Evolutionary conservation across 1,284 basidiomycete genomes (phyloP), one percentile per base, ranked within the genome.

Genomic region (Cerioporus squamosus): DNA sequence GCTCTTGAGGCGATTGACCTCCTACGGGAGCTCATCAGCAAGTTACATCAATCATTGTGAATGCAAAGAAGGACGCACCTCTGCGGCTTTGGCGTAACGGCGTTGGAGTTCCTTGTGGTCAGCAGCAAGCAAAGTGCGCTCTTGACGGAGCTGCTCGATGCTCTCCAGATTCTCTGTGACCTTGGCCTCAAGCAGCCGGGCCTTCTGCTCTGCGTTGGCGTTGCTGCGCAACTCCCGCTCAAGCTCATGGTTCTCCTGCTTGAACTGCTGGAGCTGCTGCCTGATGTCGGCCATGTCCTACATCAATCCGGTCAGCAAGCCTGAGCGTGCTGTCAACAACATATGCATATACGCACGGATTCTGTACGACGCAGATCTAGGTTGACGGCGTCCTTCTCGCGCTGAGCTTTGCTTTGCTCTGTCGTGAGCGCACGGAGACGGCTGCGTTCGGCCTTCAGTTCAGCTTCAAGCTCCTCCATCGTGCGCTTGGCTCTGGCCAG

Each of bases 221-320:
- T 87, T 89, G 57, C 88, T 77, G 71, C 86, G 81, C 43, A 92
- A 76, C 57, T 92, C 88, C 49, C 74, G 78, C 68, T 91, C 89
- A 22, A 93, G 76, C 26, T 84, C 82, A 23, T 85, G 77, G 60
- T 88, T 91, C 64, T 90, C 85, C 53, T 84, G 80, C 72, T 90
- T 92, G 70, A 84, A 75, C 56, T 78, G 79, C 38, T 86, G 81
- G n/a, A 92, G 71, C 29, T 91, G 85, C 18, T 80, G 70, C 62
- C 84, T 86, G 48, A 93, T 82, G 46, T 88, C 87, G 18, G 87
- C 82, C 82, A 93, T 90, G 64, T 91, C 90, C 90, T 92, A 63
- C 8, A 24, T 22, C 17, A 2, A 12, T 12, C 2, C 15, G 5
- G 1, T 36, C 1, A 12, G 46, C 58, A 10, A 53, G 17, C 33